Base-by-base conservation (phyloP, 2,329 filamentous ascomycete species). In the Aspergillus tanneri region DNA sequence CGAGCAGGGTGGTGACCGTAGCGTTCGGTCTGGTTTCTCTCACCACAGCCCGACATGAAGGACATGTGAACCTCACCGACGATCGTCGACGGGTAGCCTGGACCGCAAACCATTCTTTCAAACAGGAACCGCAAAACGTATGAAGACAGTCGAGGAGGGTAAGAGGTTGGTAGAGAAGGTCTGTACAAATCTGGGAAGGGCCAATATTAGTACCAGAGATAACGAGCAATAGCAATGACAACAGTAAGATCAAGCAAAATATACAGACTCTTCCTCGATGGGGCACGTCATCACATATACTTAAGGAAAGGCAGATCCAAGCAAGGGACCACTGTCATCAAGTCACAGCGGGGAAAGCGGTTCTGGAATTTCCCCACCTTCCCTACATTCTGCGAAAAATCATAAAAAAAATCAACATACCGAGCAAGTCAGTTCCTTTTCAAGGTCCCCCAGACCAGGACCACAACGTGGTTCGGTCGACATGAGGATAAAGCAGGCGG, bases 51-150 rank as follows among this genome's bases (percentile, higher is more conserved):
- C 93, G 88, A 72, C 93, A 99, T 72, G 90, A 87, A 32, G 93
- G 93, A 73, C 93, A 99, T 37, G 90, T 96, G 68, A 90, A 95
- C 37, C 78, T 79, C 44, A 16, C 9, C 30, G 30, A 34, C 52
- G 60, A 78, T 63, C 57, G 77, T 64, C 44, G 75, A 58, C 54
- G 82, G 23, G 78, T 75, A 28, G 85, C 84, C 68, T 96, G 90
- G 70, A 84, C 93, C 54, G 78, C 76, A 67, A 97, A 99, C 93
- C 93, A 99, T 75, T 95, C 90, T 70, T 95, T 96, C 50, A 97
- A 71, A 66, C 93, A 99, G 30, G 88, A 87, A 55, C 91, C 93
- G 75, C 93, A 99, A 71, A 95, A 99, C 37, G 92, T 96, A 72
- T 96, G 90, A 36, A 96, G 82, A 67, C 90, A 96, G 75, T 96